A percentile compares a stretch with the other conserved stretches of the same genome.
Evolutionary conservation across 1,139 yeast species (phyloP).

Genomic region (Meyerozyma guilliermondii): DNA sequence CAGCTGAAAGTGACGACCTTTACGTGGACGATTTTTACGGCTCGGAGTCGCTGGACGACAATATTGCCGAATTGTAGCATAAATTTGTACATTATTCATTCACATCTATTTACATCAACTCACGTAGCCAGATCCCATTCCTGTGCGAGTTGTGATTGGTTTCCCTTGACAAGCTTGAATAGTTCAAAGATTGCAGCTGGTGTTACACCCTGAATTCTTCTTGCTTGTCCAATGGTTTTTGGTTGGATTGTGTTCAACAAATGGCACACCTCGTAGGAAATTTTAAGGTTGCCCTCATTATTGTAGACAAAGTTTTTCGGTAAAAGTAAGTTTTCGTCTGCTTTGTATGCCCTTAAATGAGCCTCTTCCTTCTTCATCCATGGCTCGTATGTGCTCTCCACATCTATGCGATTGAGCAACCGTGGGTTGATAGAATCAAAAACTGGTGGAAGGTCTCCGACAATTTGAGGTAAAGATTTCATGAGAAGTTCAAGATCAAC

Average conservation of each 20-base stretch:
- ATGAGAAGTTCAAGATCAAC: conserved; percentile 24
- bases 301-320: conserved; percentile 66
- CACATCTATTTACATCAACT: conserved; percentile 8
- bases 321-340: conserved; percentile 70
- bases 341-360: conserved; percentile 69
- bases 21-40: neutral
- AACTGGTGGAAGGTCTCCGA: conserved; percentile 11
- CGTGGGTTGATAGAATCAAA: conserved; percentile 41
- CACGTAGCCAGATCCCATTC: neutral
- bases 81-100: neutral
- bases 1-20: neutral
- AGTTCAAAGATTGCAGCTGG: conserved; percentile 78
- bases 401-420: conserved; percentile 56
- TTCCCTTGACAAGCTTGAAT: conserved; percentile 39
- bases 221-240: conserved; percentile 87
- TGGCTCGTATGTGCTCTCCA: conserved; percentile 81
- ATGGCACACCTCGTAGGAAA: conserved; percentile 73
- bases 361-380: conserved; percentile 70
- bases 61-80: neutral
- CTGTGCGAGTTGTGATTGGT: conserved; percentile 17
- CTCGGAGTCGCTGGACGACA: conserved; percentile 1
- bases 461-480: conserved; percentile 26
- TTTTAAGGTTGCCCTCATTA: conserved; percentile 38
- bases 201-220: conserved; percentile 90
- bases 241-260: conserved; percentile 76